These are phyloP conservation scores for Solanum hybrid DNA, from an alignment of 305 asterid species.

Conservation along the genomic window DNA sequence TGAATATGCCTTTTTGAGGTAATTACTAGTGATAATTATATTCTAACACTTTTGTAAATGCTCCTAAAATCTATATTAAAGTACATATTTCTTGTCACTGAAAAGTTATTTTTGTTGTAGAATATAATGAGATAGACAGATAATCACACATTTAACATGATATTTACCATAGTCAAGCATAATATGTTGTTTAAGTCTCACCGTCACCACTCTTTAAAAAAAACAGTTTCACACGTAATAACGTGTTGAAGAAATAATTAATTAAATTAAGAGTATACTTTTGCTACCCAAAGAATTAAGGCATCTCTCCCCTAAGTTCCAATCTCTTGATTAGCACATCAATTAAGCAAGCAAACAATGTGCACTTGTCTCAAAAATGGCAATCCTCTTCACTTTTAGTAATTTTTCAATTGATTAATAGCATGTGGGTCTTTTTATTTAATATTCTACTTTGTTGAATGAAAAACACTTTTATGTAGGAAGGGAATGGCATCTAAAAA, in stretches of 20 bases:
- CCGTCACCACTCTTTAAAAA: too few species aligned
- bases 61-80: background rate
- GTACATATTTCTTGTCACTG: background rate
- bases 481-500: slow-evolving; percentile 38
- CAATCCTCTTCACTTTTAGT: background rate
- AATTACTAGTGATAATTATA: background rate
- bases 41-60: background rate
- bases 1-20: background rate
- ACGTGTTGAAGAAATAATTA: background rate
- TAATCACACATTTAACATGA: too few species aligned
- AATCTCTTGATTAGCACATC: slow-evolving; percentile 15
- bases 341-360: background rate
- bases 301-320: slow-evolving; percentile 45
- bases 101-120: background rate
- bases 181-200: background rate
- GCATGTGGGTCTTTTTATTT: background rate
- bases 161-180: background rate
- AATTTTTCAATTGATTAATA: background rate
- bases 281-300: slow-evolving; percentile 14
- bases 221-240: background rate
- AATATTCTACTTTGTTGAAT: background rate
- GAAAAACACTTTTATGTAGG: slow-evolving; percentile 6
- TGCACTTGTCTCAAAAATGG: background rate
- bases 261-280: background rate
- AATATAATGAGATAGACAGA: background rate